These are phyloP conservation scores for Syzygium jambos DNA, from an alignment of 345 rosid genomes.

Conservation along the genomic window DNA sequence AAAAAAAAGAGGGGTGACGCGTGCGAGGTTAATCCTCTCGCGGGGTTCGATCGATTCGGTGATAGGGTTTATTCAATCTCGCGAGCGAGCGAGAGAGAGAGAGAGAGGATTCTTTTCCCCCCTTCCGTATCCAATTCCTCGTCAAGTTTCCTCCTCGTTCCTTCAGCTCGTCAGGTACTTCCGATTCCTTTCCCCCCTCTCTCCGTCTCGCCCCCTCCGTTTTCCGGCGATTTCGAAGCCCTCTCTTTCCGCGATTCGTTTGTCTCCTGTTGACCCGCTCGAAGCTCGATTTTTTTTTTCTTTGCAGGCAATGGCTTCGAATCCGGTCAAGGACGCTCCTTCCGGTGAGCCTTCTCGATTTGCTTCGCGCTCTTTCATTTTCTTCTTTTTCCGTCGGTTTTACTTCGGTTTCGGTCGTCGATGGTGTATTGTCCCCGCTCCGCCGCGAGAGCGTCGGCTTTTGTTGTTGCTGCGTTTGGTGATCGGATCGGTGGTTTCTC, in stretches of 20 bases:
- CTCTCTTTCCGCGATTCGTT: neutral
- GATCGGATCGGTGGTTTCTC: neutral
- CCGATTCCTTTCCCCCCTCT: neutral
- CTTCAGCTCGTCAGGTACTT: neutral
- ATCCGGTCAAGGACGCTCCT: constrained; percentile 43
- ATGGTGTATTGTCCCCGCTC: neutral
- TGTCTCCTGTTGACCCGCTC: neutral
- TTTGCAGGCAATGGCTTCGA: constrained; percentile 51
- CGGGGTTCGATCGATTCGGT: neutral
- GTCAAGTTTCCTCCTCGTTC: neutral
- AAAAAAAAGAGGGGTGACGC: neutral
- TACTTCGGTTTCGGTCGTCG: neutral
- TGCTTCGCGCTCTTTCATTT: neutral
- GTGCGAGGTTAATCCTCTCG: neutral
- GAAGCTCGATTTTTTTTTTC: neutral
- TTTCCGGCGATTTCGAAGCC: neutral
- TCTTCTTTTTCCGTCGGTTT: neutral
- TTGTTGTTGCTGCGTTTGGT: neutral
- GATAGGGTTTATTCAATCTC: neutral
- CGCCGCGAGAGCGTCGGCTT: neutral
- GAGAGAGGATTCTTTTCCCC: neutral
- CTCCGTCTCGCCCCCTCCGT: neutral
- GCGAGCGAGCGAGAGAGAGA: neutral
- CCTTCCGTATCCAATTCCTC: neutral
- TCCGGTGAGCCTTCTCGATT: constrained; percentile 28